Evolutionary conservation across 2,329 filamentous ascomycete genomes (phyloP).

Genomic region (Cryphonectria nitschkei): DNA sequence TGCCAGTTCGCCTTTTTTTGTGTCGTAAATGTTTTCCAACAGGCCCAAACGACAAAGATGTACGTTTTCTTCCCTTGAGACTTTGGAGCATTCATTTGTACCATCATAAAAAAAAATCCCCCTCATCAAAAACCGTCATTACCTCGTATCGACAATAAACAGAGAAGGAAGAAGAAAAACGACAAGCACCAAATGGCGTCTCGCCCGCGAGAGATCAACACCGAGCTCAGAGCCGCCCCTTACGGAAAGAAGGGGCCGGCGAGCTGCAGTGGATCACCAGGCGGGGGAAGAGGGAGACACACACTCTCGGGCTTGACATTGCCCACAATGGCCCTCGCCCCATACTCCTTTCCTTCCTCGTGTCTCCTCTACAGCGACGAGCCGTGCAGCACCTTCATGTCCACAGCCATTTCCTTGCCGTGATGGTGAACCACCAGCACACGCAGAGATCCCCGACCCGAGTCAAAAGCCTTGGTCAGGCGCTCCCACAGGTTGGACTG

Average conservation of each 20-base stretch:
- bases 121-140: slow-evolving; percentile 29
- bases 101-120: not conserved
- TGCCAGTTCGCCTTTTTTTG: not conserved
- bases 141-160: slow-evolving; percentile 29
- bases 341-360: no score
- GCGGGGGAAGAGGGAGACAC: not conserved
- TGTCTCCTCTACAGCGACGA: slow-evolving; percentile 60
- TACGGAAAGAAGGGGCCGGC: slow-evolving; percentile 9
- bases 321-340: not conserved
- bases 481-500: slow-evolving; percentile 87
- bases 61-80: slow-evolving; percentile 4
- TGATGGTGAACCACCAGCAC: slow-evolving; percentile 94
- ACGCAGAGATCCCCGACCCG: slow-evolving; percentile 90
- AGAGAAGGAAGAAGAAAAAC: not conserved
- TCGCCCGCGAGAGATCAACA: slow-evolving; percentile 27
- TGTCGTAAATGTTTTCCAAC: not conserved
- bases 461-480: slow-evolving; percentile 82
- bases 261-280: slow-evolving; percentile 28
- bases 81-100: slow-evolving; percentile 3
- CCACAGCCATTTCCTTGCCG: slow-evolving; percentile 92
- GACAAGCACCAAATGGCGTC: not conserved
- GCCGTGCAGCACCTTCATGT: slow-evolving; percentile 97
- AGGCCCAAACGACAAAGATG: not conserved
- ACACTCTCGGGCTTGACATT: not conserved
- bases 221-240: slow-evolving; percentile 22